Base-by-base conservation (phyloP, 1,284 basidiomycete genomes). In the Cryptococcus sp. region DNA sequence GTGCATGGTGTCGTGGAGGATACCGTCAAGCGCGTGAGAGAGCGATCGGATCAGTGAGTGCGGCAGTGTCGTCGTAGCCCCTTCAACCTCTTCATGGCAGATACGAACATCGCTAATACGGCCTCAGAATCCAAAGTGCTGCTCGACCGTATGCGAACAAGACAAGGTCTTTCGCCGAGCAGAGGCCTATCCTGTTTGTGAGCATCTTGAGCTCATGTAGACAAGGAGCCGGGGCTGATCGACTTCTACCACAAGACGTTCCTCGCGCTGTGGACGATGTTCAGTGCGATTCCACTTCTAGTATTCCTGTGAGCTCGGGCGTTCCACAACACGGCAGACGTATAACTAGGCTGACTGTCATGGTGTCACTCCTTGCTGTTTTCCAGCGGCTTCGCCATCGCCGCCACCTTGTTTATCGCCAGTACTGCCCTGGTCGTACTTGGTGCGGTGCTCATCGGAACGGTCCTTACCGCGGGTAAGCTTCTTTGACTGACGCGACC, bases 181-280 rank as follows among this genome's bases (percentile, higher is more conserved):
- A 50, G 5, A 52, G 58, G 16, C 75, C 75, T 2, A 65, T 77
- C 13, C 47, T 75, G 39, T 75, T 75, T 55, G 74, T 75, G 49
- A 23, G 73, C 6, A 40, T 42, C 41, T 17, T 38, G 27, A 40
- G 4, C 48, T 52, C 63, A 25, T 25, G 6, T 25, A 3, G 25
- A 25, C 25, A 40, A 63, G 17, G 19, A 20, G 16, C 13, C 20
- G 20, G n/a, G 39, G 25, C 42, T 54, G 15, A 49, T 25, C 30
- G 17, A 42, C 48, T 16, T 7, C 19, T 15, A 17, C 19, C 7
- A 19, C 50, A 75, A 75, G 74, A 76, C 74, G 7, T 76, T 67
- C 58, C 47, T 72, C 6, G 66, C 67, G 16, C 61, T 76, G 53
- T 76, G 73, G 53, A 47, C 55, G 1, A 59, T 55, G 3, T 59